Evolutionary conservation across 2,329 filamentous ascomycete genomes (phyloP), one percentile per base, ranked within the genome.

Genomic region (Knoxdaviesia capensis): DNA sequence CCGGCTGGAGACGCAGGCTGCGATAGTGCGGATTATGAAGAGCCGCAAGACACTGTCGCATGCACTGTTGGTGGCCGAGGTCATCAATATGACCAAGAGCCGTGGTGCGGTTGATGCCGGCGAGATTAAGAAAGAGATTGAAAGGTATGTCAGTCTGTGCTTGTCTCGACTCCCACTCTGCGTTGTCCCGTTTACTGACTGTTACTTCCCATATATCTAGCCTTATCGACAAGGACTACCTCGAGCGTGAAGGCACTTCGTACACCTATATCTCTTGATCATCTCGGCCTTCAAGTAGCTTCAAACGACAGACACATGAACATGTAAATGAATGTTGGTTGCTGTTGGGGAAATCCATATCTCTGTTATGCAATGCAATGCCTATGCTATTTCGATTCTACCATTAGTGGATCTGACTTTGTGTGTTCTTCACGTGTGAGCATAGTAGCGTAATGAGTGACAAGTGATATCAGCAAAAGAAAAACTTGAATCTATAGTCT

Each of bases 21-120:
- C 90, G 1, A 92, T 98, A 54, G 90, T 98, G 47, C 68, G 90
- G 11, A 93, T 98, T 54, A 87, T 98, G 82, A 98, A 98, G 74
- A 81, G 78, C 48, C 71, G 85, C 49, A 94, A 94, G 71, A 72
- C 63, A 6, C 87, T 96, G 60, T 75, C 73, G 5, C 88, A 96
- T 55, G 68, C 74, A n/a, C 81, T 93, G 56, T 63, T 98, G 30
- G 81, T 96, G 20, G 77, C 80, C 3, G 87, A 96, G 63, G 86
- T 94, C 11, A 94, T 98, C 54, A 82, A 79, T 51, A 77, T 88
- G 54, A 98, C 88, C 2, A 83, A 79, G 64, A 83, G 73, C 49
- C 70, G 90, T 43, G 92, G 90, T 9, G 84, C 83, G 11, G 66
- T 98, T 45, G 87, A 93, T 54, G 72, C 86, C 36, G 67, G 68